Base-by-base conservation (phyloP, 2,329 filamentous ascomycete genomes). In the Aspergillus pseudoviridinutans region DNA sequence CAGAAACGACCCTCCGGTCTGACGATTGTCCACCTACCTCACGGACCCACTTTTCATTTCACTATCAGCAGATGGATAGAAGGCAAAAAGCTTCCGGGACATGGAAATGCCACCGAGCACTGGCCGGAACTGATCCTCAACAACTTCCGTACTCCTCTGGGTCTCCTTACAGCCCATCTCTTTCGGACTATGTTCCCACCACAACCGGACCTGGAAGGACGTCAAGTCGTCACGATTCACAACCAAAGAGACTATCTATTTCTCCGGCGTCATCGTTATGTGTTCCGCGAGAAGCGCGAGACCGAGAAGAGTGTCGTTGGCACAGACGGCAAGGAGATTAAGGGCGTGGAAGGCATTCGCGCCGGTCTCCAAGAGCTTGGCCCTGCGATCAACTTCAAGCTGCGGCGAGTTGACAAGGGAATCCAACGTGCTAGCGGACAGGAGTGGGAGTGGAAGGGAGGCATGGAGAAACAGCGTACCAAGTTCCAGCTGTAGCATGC, bases 171-270 rank as follows among this genome's bases (percentile, higher is more conserved):
- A 0, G 93, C 92, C 8, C 87, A 91, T 68, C 79, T 97, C 1
- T 94, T 99, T 78, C 84, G 88, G 61, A 86, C 83, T 0, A 75
- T 95, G 28, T 94, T 91, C 75, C 94, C 93, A 0, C 84, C 87
- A 0, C 84, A 86, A 47, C 93, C 94, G 0, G 91, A 97, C 67
- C 80, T 97, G 5, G 82, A 89, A 64, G 93, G 93, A 4, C 82
- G 93, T 25, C 92, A 97, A 69, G 92, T 97, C 1, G 86, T 97
- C 8, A 97, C 93, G 0, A 77, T 97, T 53, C 92, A 97, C 75
- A 97, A 97, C 67, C 92, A 96, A 79, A 88, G 93, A 62, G 93
- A 97, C 75, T 97, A 93, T 74, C 94, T 97, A 66, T 99, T 99
- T 73, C 83, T 97, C 53, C 83, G 94, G 4, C 82, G 92, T 41